Conservation (phyloP, 73 alveolate species). For the Paramecium octaurelia region DNA sequence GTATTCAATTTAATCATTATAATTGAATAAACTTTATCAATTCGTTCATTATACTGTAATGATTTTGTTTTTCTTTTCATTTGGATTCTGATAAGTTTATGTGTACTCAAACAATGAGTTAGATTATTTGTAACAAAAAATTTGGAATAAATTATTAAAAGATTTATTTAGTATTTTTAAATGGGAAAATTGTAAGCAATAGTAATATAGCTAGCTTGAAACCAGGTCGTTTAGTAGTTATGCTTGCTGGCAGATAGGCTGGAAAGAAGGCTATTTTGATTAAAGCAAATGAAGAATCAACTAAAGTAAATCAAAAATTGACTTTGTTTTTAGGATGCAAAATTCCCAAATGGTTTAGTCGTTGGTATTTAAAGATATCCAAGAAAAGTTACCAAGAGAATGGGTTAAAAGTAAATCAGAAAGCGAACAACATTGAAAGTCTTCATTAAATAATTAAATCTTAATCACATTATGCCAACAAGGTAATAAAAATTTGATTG, state of each 20-base stretch:
- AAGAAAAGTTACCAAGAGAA: slow-evolving; percentile 78
- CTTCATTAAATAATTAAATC: slow-evolving; percentile 82
- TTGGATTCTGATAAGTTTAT: neutral
- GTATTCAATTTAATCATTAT: too few species aligned
- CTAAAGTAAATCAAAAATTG: slow-evolving; percentile 65
- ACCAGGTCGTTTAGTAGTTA: slow-evolving; percentile 86
- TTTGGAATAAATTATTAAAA: slow-evolving; percentile 41
- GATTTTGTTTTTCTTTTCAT: neutral
- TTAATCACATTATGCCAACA: slow-evolving; percentile 89
- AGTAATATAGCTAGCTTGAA: slow-evolving; percentile 60
- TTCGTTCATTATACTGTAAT: neutral
- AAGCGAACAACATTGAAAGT: slow-evolving; percentile 84
- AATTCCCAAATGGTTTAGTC: slow-evolving; percentile 85
- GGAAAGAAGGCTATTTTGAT: slow-evolving; percentile 91
- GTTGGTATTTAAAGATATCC: slow-evolving; percentile 88
- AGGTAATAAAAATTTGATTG: slow-evolving; percentile 53
- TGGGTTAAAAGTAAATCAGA: slow-evolving; percentile 83
- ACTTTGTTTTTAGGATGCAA: slow-evolving; percentile 69
- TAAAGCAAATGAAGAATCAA: slow-evolving; percentile 80
- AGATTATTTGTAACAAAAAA: neutral
- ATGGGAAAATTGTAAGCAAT: slow-evolving; percentile 60
- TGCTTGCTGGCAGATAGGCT: slow-evolving; percentile 89
- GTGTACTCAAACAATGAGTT: neutral
- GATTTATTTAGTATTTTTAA: slow-evolving; percentile 25
- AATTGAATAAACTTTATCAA: neutral